Percentiles rank a stretch among this genome's conserved stretches.
Conservation (phyloP, 1,284 basidiomycete genomes). For the Ceratobasidium sp. region DNA sequence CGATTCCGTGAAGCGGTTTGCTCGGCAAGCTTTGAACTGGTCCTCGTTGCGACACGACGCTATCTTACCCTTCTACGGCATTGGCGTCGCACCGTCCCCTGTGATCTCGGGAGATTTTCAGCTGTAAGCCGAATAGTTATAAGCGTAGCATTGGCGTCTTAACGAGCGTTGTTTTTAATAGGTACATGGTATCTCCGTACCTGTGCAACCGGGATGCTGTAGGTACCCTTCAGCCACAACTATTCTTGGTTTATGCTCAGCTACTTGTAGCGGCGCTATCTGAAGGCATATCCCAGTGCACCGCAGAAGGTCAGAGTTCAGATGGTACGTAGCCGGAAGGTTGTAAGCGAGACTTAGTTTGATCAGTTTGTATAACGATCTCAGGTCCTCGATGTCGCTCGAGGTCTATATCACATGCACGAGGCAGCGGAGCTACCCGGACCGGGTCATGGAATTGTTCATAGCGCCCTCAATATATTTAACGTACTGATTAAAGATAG, state of each 20-base stretch:
- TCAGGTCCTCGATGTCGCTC: slow-evolving; percentile 19
- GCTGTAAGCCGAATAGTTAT: not conserved
- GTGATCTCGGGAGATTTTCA: slow-evolving; percentile 9
- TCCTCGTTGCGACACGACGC: slow-evolving; percentile 17
- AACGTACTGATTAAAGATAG: slow-evolving; percentile 31
- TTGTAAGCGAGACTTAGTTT: not conserved
- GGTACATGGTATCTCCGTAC: slow-evolving; percentile 37
- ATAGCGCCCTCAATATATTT: slow-evolving; percentile 19
- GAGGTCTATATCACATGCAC: slow-evolving; percentile 31
- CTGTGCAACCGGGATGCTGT: slow-evolving; percentile 34
- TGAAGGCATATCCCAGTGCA: not conserved
- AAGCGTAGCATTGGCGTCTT: too few species aligned
- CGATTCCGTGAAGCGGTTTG: slow-evolving; percentile 18
- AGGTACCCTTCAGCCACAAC: not conserved
- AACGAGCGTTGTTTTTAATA: not conserved
- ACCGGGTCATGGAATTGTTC: slow-evolving; percentile 7
- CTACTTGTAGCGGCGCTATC: slow-evolving; percentile 4
- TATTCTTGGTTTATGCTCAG: not conserved
- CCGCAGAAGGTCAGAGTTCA: not conserved
- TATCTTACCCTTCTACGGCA: slow-evolving; percentile 18
- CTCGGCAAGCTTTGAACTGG: slow-evolving; percentile 29
- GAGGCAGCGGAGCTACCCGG: not conserved
- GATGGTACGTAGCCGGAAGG: slow-evolving; percentile 3
- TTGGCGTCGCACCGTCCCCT: slow-evolving; percentile 15
- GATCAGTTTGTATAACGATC: not conserved